Evolutionary conservation across 164 flowering plant genomes (phyloP).

Genomic region (Aristolochia contorta): DNA sequence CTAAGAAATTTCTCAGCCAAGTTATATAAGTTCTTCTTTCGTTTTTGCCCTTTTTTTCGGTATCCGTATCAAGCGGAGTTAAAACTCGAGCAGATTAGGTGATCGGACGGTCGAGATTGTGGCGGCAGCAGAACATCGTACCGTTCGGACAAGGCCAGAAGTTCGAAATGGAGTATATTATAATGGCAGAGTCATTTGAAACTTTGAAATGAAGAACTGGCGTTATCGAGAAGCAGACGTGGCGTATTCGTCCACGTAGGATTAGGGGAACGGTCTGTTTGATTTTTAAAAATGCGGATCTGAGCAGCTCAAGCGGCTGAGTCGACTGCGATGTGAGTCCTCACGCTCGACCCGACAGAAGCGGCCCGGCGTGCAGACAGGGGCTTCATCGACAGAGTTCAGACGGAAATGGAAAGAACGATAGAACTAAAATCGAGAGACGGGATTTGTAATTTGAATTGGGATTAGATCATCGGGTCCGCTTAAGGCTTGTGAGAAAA

Average conservation of each 20-base stretch:
- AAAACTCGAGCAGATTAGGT: background rate
- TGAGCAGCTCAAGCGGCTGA: background rate
- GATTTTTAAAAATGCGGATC: background rate
- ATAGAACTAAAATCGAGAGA: background rate
- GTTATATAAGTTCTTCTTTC: background rate
- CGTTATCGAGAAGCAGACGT: constrained; percentile 7
- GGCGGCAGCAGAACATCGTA: constrained; percentile 6
- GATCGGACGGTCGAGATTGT: constrained; percentile 13
- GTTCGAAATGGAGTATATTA: constrained; percentile 5
- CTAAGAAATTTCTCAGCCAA: background rate
- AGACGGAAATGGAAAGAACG: background rate
- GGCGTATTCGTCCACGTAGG: constrained; percentile 5
- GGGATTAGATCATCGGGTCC: background rate
- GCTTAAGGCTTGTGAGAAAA: too few species aligned
- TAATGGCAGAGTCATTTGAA: background rate
- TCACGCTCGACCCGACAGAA: too few species aligned
- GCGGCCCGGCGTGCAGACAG: too few species aligned
- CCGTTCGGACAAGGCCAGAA: constrained; percentile 11
- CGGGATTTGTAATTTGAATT: background rate
- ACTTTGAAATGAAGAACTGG: background rate
- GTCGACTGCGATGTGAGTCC: background rate
- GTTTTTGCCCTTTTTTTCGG: background rate
- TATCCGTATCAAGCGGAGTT: background rate
- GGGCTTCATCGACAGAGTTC: too few species aligned
- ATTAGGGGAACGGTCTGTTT: background rate